Base-by-base conservation (phyloP, 2,329 filamentous ascomycete genomes). In the Cercospora nicotianae region DNA sequence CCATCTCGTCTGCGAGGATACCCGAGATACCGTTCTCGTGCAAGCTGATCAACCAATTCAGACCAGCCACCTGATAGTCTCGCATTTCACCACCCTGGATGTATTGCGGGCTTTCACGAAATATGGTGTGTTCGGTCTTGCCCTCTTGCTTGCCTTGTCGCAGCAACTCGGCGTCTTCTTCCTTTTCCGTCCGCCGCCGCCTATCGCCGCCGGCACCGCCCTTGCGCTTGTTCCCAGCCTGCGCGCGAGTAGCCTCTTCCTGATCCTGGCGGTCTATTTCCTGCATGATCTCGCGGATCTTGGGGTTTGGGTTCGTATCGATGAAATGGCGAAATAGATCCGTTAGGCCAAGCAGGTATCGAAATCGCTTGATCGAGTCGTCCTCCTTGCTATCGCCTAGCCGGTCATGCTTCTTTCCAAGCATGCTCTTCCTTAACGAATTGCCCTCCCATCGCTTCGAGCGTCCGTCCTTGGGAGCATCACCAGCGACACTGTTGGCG, bases 281-380 rank as follows among this genome's bases (percentile, higher is more conserved):
- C 61, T 87, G 87, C 86, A 98, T 95, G 74, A 97, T 93, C 67
- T 96, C 92, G 75, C 94, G 92, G 76, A 98, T 95, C 75, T 92
- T 92, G 16, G 95, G 94, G 77, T 99, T 94, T 5, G 94, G 94
- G 77, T 97, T 99, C 8, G 93, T 93, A 78, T 98, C 94, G 81
- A 99, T 99, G 80, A 99, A 99, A 81, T 99, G 95, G 72, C 96
- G 93, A 83, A 99, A 99, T 20, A 99, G 85, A 77, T 99, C 95
- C 16, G 95, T 99, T 63, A 99, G 85, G 28, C 96, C 96, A 13
- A 99, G 87, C 1, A 99, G 87, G 79, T 99, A 99, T 71, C 93
- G 90, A 79, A 99, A 99, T 78, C 95, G 87, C 74, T 94, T 89
- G 77, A 98, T 92, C 0, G 93, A 96, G 77, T 98, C 94, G 84